These are phyloP conservation scores for Coemansia sp. DNA, from an alignment of 192 early-diverging fungal genomes.

Conservation along the genomic window DNA sequence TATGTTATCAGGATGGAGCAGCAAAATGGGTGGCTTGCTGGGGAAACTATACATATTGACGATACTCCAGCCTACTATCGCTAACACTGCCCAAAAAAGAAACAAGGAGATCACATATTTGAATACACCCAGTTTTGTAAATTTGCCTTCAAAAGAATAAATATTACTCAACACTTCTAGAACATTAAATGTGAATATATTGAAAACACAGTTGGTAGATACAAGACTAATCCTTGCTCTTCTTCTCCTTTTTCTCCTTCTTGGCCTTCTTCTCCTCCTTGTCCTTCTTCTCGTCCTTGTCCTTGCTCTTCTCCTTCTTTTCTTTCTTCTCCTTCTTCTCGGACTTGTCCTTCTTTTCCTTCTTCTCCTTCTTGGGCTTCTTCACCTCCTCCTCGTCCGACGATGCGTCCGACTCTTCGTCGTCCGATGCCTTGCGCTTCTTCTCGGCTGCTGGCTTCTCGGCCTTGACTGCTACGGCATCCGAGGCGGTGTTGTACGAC, in stretches of 20 bases:
- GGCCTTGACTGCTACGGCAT: constrained; percentile 30
- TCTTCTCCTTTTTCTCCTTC: constrained; percentile 38
- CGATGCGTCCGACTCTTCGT: constrained; percentile 32
- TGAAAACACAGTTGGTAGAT: neutral
- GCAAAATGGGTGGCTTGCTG: neutral
- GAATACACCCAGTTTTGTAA: neutral
- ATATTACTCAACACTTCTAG: neutral
- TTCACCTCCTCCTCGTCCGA: constrained; percentile 52
- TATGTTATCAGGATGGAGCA: neutral
- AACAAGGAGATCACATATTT: neutral
- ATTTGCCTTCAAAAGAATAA: too few species aligned
- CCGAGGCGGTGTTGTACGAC: constrained; percentile 59
- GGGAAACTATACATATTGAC: neutral
- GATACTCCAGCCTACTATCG: neutral
- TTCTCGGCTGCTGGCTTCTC: constrained; percentile 28
- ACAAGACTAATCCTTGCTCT: constrained; percentile 30
- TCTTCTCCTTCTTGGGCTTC: constrained; percentile 34
- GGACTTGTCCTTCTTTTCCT: constrained; percentile 47
- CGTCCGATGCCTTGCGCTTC: constrained; percentile 57
- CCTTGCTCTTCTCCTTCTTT: constrained; percentile 41
- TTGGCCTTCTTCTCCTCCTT: constrained; percentile 50
- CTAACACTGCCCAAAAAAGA: neutral
- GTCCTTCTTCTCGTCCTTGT: constrained; percentile 44
- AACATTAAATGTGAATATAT: neutral
- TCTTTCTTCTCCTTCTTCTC: constrained; percentile 44